These are phyloP conservation scores for Aquilaria yunnanensis DNA, from an alignment of 345 rosid species.

Conservation along the genomic window DNA sequence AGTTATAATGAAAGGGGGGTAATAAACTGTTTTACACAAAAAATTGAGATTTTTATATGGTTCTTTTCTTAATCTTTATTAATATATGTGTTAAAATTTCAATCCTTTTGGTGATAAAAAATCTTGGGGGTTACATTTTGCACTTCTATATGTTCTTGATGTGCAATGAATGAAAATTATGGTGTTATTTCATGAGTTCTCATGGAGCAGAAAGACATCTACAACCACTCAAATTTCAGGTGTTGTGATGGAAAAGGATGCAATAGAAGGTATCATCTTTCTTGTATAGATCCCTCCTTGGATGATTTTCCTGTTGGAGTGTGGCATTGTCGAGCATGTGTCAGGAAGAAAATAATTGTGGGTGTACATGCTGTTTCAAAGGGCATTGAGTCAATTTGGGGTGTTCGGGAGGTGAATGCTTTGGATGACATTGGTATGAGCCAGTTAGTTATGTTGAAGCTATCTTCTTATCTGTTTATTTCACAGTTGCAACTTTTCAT, in stretches of 20 bases:
- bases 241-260: conserved; percentile 50
- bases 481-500: too few species aligned
- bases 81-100: too few species aligned
- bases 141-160: too few species aligned
- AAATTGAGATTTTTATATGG: too few species aligned
- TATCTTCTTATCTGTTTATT: neutral
- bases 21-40: too few species aligned
- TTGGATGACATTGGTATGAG: conserved; percentile 31
- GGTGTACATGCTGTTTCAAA: conserved; percentile 40
- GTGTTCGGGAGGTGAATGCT: conserved; percentile 28
- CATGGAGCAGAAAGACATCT: too few species aligned
- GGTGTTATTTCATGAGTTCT: too few species aligned
- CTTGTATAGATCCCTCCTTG: conserved; percentile 40
- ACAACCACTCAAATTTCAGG: conserved; percentile 23
- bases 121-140: too few species aligned
- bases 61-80: too few species aligned
- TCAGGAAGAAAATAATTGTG: conserved; percentile 32
- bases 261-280: conserved; percentile 38
- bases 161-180: too few species aligned
- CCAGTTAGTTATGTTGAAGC: neutral
- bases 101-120: too few species aligned
- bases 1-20: too few species aligned
- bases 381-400: conserved; percentile 49
- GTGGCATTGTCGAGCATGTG: conserved; percentile 47
- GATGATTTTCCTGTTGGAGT: conserved; percentile 33